These are phyloP conservation scores for Tuber melanosporum DNA, from an alignment of 495 filamentous ascomycete genomes.

Conservation along the genomic window DNA sequence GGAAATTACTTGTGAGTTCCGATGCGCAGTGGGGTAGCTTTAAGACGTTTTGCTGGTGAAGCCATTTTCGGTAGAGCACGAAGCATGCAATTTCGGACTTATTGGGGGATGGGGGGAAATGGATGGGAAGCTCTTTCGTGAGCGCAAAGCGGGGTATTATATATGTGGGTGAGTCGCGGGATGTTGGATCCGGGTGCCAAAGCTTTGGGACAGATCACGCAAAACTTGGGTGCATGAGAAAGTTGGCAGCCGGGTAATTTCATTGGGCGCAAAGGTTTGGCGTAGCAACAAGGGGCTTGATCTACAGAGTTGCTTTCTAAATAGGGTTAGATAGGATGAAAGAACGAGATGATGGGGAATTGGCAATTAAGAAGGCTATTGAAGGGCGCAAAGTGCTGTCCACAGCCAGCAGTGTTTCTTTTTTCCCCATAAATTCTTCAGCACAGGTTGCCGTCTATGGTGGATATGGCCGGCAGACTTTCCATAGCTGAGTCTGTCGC, in stretches of 20 bases:
- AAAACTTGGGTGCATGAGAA: not conserved
- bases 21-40: slow-evolving; percentile 59
- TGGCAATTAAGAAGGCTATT: not conserved
- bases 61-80: slow-evolving; percentile 28
- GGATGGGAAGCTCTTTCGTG: not conserved
- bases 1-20: slow-evolving; percentile 71
- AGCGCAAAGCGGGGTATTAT: not conserved
- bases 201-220: not conserved
- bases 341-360: not conserved
- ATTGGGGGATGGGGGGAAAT: not conserved
- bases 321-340: not conserved
- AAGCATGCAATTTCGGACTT: slow-evolving; percentile 6
- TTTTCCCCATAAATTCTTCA: not conserved
- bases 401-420: not conserved
- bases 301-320: not conserved
- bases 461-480: not conserved
- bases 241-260: not conserved
- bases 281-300: not conserved
- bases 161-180: not conserved
- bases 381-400: not conserved
- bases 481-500: not conserved
- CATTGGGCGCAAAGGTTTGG: not conserved
- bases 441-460: not conserved
- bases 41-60: slow-evolving; percentile 61
- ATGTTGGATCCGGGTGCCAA: not conserved